These are phyloP conservation scores for Phoenix dactylifera DNA, from an alignment of 176 grass and related monocot species.

Conservation along the genomic window DNA sequence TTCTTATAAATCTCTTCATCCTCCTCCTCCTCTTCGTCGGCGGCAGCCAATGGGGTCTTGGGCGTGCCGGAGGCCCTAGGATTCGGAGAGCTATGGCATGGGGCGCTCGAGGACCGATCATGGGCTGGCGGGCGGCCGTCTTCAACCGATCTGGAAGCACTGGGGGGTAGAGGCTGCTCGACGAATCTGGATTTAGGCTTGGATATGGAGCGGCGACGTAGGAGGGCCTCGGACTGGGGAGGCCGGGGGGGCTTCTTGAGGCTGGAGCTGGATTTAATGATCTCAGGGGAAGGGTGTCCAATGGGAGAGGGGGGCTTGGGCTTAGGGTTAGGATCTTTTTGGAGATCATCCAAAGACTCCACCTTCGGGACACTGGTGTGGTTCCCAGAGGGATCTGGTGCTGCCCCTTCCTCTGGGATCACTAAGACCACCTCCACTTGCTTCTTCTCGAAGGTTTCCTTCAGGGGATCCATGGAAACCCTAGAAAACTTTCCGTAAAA, in stretches of 20 bases:
- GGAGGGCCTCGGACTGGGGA: background rate
- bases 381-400: too few species aligned
- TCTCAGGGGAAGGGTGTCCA: too few species aligned
- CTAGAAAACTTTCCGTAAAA: too few species aligned
- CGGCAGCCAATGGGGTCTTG: slow-evolving; percentile 8
- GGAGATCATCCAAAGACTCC: too few species aligned
- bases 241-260: slow-evolving; percentile 5
- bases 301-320: too few species aligned
- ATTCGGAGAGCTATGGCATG: background rate
- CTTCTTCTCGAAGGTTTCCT: too few species aligned
- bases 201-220: background rate
- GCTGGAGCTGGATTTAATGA: too few species aligned
- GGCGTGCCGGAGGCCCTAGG: background rate
- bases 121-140: background rate
- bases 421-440: too few species aligned
- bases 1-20: slow-evolving; percentile 65
- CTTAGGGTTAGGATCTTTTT: too few species aligned
- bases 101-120: background rate
- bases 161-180: background rate
- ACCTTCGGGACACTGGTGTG: too few species aligned
- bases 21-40: slow-evolving; percentile 39
- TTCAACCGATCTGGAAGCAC: background rate
- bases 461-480: too few species aligned
- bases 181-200: slow-evolving; percentile 15
- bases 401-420: too few species aligned